Evolutionary conservation across 2,329 filamentous ascomycete genomes (phyloP), one percentile per base, ranked within the genome.

Genomic region (Colletotrichum chlorophyti): DNA sequence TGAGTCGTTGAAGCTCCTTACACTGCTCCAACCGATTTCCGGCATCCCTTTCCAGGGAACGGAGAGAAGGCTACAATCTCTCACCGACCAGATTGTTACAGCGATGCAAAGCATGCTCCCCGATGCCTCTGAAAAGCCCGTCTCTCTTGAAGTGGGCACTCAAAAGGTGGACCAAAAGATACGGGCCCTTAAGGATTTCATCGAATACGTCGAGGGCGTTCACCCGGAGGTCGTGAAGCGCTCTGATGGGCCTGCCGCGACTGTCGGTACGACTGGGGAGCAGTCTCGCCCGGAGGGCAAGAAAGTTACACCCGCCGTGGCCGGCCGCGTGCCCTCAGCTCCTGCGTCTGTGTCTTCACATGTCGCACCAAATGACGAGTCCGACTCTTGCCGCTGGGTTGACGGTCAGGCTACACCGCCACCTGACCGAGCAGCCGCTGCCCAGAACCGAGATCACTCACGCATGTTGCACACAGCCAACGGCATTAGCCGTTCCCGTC

Each of bases 351-450:
- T 49, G 15, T 59, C 55, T 29, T 59, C 55, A 9, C 55, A 59
- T 27, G 37, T 47, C 10, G 55, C 42, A 3, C 6, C 26, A 15
- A 45, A 31, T 14, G 55, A 59, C 5, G 55, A 59, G 17, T 55
- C 52, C 5, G 51, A 59, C 29, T 59, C 55, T 14, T 59, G 55
- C n/a, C 55, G 55, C 31, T 59, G 55, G 55, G 55, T 55, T 6
- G 55, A 55, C 7, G 55, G 55, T 21, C 55, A 59, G 10, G 51
- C 55, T 2, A 59, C 51, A 9, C 55, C 55, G 7, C 55, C 55
- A 3, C 55, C 55, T n/a, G 55, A 59, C 38, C 43, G 55, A 7
- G 49, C 55, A 0, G 32, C 54, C n/a, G 42, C 51, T 27, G 38
- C 35, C 24, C 52, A 45, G 38, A 59, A 50, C 32, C 55, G 55